Base-by-base conservation (phyloP, 345 rosid species). In the Lepidium africanum region DNA sequence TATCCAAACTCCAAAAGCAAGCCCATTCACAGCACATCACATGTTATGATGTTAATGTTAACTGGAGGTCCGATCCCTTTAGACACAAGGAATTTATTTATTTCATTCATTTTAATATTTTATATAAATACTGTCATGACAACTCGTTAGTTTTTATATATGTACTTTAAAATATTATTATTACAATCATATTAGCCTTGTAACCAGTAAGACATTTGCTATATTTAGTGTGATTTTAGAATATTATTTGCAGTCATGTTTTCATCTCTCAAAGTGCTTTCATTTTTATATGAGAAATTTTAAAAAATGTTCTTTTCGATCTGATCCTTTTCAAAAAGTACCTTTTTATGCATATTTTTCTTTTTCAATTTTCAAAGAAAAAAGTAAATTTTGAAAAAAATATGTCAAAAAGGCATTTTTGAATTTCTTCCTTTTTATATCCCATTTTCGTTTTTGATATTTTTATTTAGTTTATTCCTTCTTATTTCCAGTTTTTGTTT, bases 1-100 rank as follows among this genome's bases (percentile, higher is more conserved):
- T 19, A 67, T 55, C 71, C 54, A 67, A 55, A 67, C 16, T 67
- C 55, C 36, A 43, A 21, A 55, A 67, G 54, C 71, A 67, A 67
- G 23, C 46, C 9, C 19, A 55, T 43, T 63, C 14, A 45, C 71
- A 67, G 54, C 71, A 43, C 63, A 55, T 0, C 40, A 55, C 14
- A n/a, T 52, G 16, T 5, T 21, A 21, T 1, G 23, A n/a, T n/a
- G n/a, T n/a, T 5, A 50, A 23, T 23, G 57, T 52, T 52, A 52
- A 27, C 19, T 52, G 38, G 57, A 30, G 39, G 32, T 52, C 37
- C 38, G 5, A 52, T 52, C 49, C 39, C 39, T 51, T 65, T 27
- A 25, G 9, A 35, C 3, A 10, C 63, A 43, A 5, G 21, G 14
- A 35, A 43, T 10, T 67, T 67, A 33, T 54, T 54, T 52, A 43